phyloP scores from a whole-genome alignment of 352 stramenopile species.

The Nothophytophthora sp. region DNA sequence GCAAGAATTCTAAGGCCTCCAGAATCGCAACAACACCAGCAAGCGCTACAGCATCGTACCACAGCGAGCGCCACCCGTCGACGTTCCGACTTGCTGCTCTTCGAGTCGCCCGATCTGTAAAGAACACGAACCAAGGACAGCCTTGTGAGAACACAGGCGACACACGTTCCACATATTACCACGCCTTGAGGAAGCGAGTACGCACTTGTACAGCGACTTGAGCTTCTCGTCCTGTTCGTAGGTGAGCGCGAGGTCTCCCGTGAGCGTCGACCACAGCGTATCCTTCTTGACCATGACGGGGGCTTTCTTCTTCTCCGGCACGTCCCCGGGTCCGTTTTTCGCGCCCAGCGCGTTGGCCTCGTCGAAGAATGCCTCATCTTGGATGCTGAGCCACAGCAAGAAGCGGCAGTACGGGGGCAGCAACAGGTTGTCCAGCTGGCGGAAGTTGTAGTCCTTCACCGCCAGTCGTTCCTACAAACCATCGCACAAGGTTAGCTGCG shows the following conservation, averaged over 20 bases:
- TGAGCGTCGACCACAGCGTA: constrained; percentile 80
- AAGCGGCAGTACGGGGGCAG: constrained; percentile 89
- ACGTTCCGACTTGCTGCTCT: constrained; percentile 82
- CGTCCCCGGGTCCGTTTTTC: constrained; percentile 46
- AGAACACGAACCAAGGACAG: background rate
- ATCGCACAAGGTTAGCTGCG: background rate
- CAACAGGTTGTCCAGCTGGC: constrained; percentile 83
- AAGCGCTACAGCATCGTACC: constrained; percentile 37
- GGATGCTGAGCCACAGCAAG: constrained; percentile 88
- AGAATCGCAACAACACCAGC: background rate
- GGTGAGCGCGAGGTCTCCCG: constrained; percentile 74
- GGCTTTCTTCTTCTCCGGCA: constrained; percentile 65
- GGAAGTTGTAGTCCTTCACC: constrained; percentile 91
- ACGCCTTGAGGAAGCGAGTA: too few species aligned
- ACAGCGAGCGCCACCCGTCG: constrained; percentile 81
- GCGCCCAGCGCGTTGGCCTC: constrained; percentile 48
- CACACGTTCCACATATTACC: too few species aligned
- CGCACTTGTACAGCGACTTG: constrained; percentile 86
- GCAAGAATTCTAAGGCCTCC: background rate
- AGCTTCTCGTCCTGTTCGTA: constrained; percentile 92
- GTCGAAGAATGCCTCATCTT: constrained; percentile 86
- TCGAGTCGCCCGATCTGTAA: constrained; percentile 69
- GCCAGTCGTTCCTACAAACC: constrained; percentile 66
- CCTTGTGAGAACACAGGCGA: background rate
- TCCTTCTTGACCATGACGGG: constrained; percentile 79